These are phyloP conservation scores for Elongisporangium prolatum DNA, from an alignment of 352 stramenopile genomes.

Conservation along the genomic window DNA sequence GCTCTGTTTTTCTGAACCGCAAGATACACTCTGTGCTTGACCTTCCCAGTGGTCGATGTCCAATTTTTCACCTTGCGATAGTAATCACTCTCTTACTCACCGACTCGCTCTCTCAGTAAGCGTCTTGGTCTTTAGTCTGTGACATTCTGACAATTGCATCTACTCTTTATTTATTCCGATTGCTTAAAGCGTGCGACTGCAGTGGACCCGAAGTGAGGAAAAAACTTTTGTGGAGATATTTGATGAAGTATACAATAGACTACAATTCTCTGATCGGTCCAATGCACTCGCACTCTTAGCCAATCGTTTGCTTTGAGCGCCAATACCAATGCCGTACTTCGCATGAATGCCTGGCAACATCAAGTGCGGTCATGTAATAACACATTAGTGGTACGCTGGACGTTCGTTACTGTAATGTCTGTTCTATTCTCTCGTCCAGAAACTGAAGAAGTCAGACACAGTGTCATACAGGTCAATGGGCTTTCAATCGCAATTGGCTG, in stretches of 20 bases:
- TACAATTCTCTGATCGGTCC: conserved; percentile 90
- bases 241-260: conserved; percentile 71
- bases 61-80: conserved; percentile 89
- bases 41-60: conserved; percentile 69
- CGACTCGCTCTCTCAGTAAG: conserved; percentile 47
- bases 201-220: conserved; percentile 67
- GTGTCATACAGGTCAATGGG: too few relatives aligned
- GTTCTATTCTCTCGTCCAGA: too few relatives aligned
- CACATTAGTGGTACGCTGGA: too few relatives aligned
- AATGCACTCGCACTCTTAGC: background rate
- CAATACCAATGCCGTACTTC: too few relatives aligned
- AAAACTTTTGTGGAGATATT: conserved; percentile 69
- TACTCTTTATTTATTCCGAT: conserved; percentile 5
- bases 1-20: conserved; percentile 18
- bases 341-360: too few relatives aligned
- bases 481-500: too few relatives aligned
- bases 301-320: too few relatives aligned
- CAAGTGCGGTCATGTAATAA: too few relatives aligned
- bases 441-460: too few relatives aligned
- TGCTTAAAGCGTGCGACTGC: background rate
- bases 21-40: conserved; percentile 88
- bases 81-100: conserved; percentile 66
- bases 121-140: conserved; percentile 77
- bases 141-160: conserved; percentile 28
- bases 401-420: too few relatives aligned